A percentile compares a stretch with the other conserved stretches of the same genome.
Evolutionary conservation across 169 alveolate species (phyloP).

Genomic region (Cryptosporidium xiaoi): DNA sequence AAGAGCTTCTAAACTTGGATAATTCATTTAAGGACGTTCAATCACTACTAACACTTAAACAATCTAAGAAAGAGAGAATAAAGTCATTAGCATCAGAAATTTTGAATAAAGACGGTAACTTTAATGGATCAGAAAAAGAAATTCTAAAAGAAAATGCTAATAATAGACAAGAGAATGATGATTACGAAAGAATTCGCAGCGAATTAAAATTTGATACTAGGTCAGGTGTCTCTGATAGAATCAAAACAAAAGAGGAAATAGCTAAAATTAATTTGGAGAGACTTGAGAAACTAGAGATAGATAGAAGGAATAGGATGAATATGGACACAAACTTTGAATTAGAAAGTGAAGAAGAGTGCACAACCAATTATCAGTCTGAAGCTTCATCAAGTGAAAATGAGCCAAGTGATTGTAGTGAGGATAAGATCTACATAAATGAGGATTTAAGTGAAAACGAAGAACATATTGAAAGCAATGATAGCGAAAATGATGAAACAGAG

Average conservation of each 20-base stretch:
- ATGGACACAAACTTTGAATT: neutral
- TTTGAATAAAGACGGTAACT: neutral
- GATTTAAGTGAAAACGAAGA: neutral
- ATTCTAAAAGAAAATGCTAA: neutral
- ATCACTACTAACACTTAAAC: slow-evolving; percentile 32
- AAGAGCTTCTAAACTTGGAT: slow-evolving; percentile 10
- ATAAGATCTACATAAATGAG: neutral
- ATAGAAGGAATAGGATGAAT: slow-evolving; percentile 50
- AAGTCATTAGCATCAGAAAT: slow-evolving; percentile 5
- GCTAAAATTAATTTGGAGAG: slow-evolving; percentile 40
- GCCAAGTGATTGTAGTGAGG: neutral
- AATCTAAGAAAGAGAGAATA: slow-evolving; percentile 35
- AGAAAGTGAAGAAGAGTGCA: neutral
- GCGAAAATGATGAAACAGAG: neutral
- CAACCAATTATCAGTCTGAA: neutral
- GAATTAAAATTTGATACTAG: slow-evolving; percentile 49
- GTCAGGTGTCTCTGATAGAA: slow-evolving; percentile 61
- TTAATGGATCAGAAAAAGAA: neutral
- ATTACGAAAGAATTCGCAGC: slow-evolving; percentile 47
- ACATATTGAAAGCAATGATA: neutral
- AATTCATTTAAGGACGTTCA: slow-evolving; percentile 42
- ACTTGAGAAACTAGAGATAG: slow-evolving; percentile 45
- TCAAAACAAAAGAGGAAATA: slow-evolving; percentile 65
- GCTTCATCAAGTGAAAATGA: neutral
- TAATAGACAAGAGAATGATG: slow-evolving; percentile 14